These are phyloP conservation scores for Ustilago cynodontis DNA, from an alignment of 1,284 basidiomycete genomes.

Conservation along the genomic window DNA sequence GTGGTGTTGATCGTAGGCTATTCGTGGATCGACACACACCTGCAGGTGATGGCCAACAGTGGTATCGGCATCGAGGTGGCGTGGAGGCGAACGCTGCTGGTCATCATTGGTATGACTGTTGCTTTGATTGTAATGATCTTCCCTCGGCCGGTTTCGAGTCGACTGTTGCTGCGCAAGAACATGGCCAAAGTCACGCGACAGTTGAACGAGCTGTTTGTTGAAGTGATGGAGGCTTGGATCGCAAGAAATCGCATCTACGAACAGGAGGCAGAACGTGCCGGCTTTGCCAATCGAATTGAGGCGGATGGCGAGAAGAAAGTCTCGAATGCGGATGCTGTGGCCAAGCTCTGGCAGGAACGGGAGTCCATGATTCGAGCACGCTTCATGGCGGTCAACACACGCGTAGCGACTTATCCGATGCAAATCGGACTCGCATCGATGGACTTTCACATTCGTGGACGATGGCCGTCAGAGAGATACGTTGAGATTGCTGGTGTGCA, in stretches of 20 bases:
- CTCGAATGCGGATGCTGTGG: constrained; percentile 34
- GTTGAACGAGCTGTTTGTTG: constrained; percentile 38
- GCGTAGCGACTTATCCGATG: constrained; percentile 70
- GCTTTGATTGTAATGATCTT: constrained; percentile 62
- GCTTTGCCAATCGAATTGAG: constrained; percentile 73
- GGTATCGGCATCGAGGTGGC: constrained; percentile 72
- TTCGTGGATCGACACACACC: constrained; percentile 55
- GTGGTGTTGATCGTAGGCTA: constrained; percentile 70
- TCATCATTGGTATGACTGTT: constrained; percentile 65
- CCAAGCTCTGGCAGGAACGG: constrained; percentile 29
- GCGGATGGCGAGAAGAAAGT: constrained; percentile 50
- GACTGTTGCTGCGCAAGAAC: constrained; percentile 73
- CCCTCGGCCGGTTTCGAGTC: constrained; percentile 73
- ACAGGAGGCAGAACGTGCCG: constrained; percentile 68
- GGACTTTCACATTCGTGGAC: constrained; percentile 72
- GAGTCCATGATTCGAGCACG: constrained; percentile 61
- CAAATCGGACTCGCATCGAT: constrained; percentile 73
- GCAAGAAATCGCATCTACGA: constrained; percentile 70
- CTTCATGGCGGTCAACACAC: constrained; percentile 71
- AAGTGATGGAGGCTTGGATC: constrained; percentile 47
- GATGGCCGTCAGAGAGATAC: constrained; percentile 74
- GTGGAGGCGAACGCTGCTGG: constrained; percentile 71
- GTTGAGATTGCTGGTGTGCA: constrained; percentile 69
- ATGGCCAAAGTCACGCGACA: constrained; percentile 70
- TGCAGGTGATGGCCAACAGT: constrained; percentile 56